Percentiles rank a stretch among this genome's conserved stretches.
These are phyloP conservation scores for Tetracladium maxilliforme DNA, from an alignment of 2,329 filamentous ascomycete species.

Conservation along the genomic window DNA sequence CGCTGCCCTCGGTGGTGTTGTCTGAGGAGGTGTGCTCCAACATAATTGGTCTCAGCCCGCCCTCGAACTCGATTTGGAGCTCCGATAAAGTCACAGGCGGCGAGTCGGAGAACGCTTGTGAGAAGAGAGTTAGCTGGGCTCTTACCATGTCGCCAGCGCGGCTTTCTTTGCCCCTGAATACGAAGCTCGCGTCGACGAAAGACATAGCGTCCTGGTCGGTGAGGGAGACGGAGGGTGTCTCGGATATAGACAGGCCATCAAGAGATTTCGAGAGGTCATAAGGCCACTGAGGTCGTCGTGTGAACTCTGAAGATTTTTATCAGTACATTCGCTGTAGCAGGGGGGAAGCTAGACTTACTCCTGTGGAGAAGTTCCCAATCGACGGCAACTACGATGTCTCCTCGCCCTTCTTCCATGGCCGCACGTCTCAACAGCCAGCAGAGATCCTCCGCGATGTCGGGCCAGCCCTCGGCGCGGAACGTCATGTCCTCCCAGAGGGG, in stretches of 20 bases:
- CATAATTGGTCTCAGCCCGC: constrained; percentile 38
- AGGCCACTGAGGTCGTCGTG: constrained; percentile 37
- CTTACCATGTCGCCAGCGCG: no score
- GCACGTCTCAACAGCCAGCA: constrained; percentile 45
- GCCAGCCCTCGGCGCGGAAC: constrained; percentile 45
- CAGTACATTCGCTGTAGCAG: constrained; percentile 2
- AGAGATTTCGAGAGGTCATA: constrained; percentile 46
- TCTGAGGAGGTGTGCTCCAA: constrained; percentile 26
- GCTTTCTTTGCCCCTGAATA: no score
- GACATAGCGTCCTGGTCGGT: constrained; percentile 34
- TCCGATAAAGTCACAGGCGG: constrained; percentile 34
- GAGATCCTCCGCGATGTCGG: constrained; percentile 41
- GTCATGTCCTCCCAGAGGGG: constrained; percentile 42
- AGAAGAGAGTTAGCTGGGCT: constrained; percentile 43
- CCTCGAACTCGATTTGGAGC: constrained; percentile 39
- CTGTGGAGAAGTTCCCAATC: constrained; percentile 51
- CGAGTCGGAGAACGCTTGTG: constrained; percentile 36
- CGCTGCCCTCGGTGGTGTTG: no score
- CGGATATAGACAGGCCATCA: constrained; percentile 26
- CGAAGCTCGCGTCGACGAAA: constrained; percentile 39
- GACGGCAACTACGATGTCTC: constrained; percentile 41
- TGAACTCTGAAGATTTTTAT: constrained; percentile 34
- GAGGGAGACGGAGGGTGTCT: constrained; percentile 33
- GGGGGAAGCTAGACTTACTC: constrained; percentile 24
- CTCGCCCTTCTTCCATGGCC: constrained; percentile 33